These are phyloP conservation scores for Vigna hirtella DNA, from an alignment of 306 rosid species.

Conservation along the genomic window DNA sequence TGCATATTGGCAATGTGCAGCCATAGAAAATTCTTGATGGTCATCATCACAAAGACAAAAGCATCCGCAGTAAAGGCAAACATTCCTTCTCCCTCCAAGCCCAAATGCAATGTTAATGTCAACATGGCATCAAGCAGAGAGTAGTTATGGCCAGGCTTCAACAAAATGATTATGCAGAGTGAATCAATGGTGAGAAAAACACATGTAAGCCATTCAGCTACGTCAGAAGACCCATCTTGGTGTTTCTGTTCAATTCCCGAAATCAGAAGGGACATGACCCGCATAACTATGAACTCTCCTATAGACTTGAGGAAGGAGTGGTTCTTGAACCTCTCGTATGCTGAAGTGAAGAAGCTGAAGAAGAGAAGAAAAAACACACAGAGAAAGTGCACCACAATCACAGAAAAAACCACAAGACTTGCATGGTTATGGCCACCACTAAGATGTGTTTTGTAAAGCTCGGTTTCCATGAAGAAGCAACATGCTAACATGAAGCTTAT, in stretches of 20 bases:
- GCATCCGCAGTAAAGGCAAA: conserved; percentile 1
- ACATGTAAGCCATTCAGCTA: conserved; percentile 4
- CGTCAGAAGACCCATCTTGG: background rate
- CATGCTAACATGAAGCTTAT: conserved; percentile 31
- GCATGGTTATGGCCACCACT: background rate
- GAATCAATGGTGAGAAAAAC: conserved; percentile 28
- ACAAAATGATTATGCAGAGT: conserved; percentile 28
- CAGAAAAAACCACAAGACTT: background rate
- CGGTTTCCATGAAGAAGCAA: conserved; percentile 23
- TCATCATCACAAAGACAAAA: conserved; percentile 21
- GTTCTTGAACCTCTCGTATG: conserved; percentile 33
- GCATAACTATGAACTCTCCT: conserved; percentile 32
- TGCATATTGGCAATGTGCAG: conserved; percentile 20
- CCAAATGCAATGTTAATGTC: conserved; percentile 40
- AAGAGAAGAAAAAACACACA: conserved; percentile 20
- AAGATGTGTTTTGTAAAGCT: conserved; percentile 31
- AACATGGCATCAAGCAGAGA: conserved; percentile 39
- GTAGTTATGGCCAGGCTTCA: conserved; percentile 46
- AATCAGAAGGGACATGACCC: conserved; percentile 27
- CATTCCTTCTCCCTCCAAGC: conserved; percentile 17
- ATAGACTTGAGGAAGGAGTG: conserved; percentile 33
- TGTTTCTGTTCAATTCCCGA: conserved; percentile 36
- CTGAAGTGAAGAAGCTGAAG: conserved; percentile 28
- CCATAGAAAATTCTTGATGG: conserved; percentile 41
- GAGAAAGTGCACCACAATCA: background rate